Evolutionary conservation across 1,284 basidiomycete species (phyloP), one percentile per base, ranked within the genome.

Genomic region (Tetrapyrgos nigripes): DNA sequence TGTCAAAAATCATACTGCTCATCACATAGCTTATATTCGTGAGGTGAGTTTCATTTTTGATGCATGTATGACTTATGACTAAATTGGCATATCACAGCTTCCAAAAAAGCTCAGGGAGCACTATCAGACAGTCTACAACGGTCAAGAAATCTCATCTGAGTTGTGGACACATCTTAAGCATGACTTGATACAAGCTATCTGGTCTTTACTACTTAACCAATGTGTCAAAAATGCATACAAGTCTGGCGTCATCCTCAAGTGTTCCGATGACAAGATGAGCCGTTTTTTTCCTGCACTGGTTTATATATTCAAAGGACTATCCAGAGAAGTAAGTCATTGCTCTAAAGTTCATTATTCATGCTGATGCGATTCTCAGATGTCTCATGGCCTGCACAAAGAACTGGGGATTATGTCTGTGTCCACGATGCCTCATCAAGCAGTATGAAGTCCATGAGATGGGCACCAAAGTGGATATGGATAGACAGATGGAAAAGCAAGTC

Each of bases 301-400:
- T 75, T 21, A 72, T 64, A 2, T 74, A 76, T 57, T 64, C 70
- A 1, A 69, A 73, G 0, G 73, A 76, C 57, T 76, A 76, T 50
- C 74, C 71, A 1, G 74, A 77, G 40, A 75, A 75, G 75, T 75
- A 53, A 33, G 31, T 33, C 8, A n/a, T n/a, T n/a, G n/a, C 31
- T 33, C 14, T 14, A 8, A 33, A 33, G 8, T 14, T 33, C 8
- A 8, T 33, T 33, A 33, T 33, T 33, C 14, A n/a, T n/a, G n/a
- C 14, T 33, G 14, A 33, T 33, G 8, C 14, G 8, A 8, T 8
- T 33, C 8, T 8, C 8, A 33, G 31, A 14, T 33, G 31, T 14
- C 14, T 33, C 8, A 33, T 33, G 31, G 8, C 14, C 8, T 33
- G 31, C 31, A 33, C 14, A 8, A 33, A 33, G 31, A 33, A 33